Conservation (phyloP, 192 early-diverging fungal genomes). For the Coemansia sp. region DNA sequence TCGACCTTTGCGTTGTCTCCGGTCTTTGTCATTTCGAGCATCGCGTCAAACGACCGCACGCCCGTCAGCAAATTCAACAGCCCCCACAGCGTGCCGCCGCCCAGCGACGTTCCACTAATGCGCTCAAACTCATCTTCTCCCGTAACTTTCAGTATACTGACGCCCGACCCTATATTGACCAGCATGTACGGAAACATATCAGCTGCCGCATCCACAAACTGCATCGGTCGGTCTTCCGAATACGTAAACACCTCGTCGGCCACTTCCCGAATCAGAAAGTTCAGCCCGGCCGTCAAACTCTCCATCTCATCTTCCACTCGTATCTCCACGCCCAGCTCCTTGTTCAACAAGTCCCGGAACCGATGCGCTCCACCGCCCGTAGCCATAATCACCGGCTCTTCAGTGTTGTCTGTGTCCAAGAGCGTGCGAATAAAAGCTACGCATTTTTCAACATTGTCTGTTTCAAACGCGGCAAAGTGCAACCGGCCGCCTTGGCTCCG, state of each 20-base stretch:
- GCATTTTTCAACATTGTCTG: conserved; percentile 86
- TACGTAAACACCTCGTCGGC: conserved; percentile 94
- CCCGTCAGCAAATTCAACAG: conserved; percentile 84
- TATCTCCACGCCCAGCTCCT: conserved; percentile 69
- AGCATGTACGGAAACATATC: conserved; percentile 91
- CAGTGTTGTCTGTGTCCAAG: conserved; percentile 35
- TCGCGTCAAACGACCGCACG: conserved; percentile 85
- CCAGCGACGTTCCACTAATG: conserved; percentile 85
- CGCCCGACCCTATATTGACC: conserved; percentile 97
- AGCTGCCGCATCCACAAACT: conserved; percentile 56
- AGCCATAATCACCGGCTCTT: conserved; percentile 65
- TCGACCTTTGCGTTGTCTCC: conserved; percentile 92
- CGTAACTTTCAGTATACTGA: conserved; percentile 93
- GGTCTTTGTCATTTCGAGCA: conserved; percentile 80
- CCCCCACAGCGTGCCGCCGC: conserved; percentile 97
- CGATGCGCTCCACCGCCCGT: conserved; percentile 88
- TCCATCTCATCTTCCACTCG: conserved; percentile 94
- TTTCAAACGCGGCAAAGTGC: conserved; percentile 93
- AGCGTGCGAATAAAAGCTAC: conserved; percentile 77
- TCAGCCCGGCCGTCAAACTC: conserved; percentile 78
- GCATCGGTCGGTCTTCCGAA: conserved; percentile 69
- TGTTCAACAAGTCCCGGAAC: conserved; percentile 66
- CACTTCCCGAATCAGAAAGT: conserved; percentile 90
- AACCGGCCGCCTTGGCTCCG: conserved; percentile 75
- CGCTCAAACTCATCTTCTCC: conserved; percentile 81